These are phyloP conservation scores for Juglanconis oblonga DNA, from an alignment of 2,329 filamentous ascomycete genomes.

Conservation along the genomic window DNA sequence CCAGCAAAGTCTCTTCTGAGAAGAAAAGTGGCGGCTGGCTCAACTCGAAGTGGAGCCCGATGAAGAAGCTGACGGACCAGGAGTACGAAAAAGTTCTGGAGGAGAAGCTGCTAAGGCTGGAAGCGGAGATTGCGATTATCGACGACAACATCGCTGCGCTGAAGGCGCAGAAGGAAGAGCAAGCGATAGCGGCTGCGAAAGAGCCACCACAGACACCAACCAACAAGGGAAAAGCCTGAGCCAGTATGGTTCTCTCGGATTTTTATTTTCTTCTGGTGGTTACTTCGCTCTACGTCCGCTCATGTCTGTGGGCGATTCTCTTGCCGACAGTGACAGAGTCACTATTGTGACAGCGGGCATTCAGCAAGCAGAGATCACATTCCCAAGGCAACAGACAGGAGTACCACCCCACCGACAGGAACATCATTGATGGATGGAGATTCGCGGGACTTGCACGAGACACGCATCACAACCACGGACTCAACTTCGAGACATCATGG, in stretches of 20 bases:
- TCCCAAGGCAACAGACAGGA: too few relatives aligned
- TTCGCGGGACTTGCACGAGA: too few relatives aligned
- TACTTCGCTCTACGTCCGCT: too few relatives aligned
- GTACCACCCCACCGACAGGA: too few relatives aligned
- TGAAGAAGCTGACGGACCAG: constrained; percentile 65
- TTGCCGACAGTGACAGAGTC: too few relatives aligned
- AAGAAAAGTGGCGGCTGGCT: constrained; percentile 30
- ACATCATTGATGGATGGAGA: too few relatives aligned
- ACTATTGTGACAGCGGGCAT: too few relatives aligned
- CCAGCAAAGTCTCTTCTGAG: neutral
- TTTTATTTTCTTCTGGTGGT: too few relatives aligned
- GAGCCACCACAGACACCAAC: neutral
- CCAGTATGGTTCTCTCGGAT: neutral
- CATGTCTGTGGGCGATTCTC: too few relatives aligned
- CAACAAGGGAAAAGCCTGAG: neutral
- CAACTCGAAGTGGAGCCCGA: constrained; percentile 69
- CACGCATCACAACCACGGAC: too few relatives aligned
- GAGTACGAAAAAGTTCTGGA: constrained; percentile 69
- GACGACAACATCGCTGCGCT: constrained; percentile 66
- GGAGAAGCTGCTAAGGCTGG: constrained; percentile 67
- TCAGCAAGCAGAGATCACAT: too few relatives aligned
- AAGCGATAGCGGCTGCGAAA: neutral
- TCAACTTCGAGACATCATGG: too few relatives aligned
- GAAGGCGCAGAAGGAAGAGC: constrained; percentile 20
- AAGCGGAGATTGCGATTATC: constrained; percentile 75